Evolutionary conservation across 768 basidiomycete genomes (phyloP), one percentile per base, ranked within the genome.

Genomic region (Dacryopinax primogenitus): DNA sequence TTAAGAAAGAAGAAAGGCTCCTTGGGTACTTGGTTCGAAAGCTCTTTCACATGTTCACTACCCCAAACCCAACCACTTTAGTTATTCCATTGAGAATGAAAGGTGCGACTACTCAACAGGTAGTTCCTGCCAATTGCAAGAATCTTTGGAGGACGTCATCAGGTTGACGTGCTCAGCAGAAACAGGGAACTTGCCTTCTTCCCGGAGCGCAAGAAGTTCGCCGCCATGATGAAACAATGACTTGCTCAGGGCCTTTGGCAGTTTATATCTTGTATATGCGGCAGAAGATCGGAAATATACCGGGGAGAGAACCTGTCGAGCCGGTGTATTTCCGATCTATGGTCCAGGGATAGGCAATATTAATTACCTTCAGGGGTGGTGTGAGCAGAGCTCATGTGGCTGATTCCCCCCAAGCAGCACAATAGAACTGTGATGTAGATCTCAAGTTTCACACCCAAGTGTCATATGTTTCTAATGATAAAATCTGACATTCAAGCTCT

Each of bases 1-100:
- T 99, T 99, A 30, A 98, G 77, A 79, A 99, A 99, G 82, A 97
- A 94, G 81, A 99, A 97, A 0, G 96, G 96, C 72, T 97, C 94
- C 73, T 86, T 89, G 0, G 95, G 94, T 3, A 86, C 77, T 3
- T 87, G 78, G 73, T 97, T 97, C 71, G 86, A 87, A 35, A 98
- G 82, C 72, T 99, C 96, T 75, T 89, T 92, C 73, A 87, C 86
- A 69, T 96, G 94, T 34, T 89, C 89, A 3, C 69, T 70, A 28
- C 68, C 3, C 44, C 12, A 30, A 2, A 23, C 9, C 3, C n/a
- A 30, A 16, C 33, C 21, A 3, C 2, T 4, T 28, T 47, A 63
- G 63, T 67, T 30, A 65, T 65, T 51, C 21, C 26, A 13, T 13
- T n/a, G 39, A 30, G 1, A 26, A 33, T 33, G 32, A 15, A 12